Base-by-base conservation (phyloP, 495 filamentous ascomycete species). In the Penicillium canariense region DNA sequence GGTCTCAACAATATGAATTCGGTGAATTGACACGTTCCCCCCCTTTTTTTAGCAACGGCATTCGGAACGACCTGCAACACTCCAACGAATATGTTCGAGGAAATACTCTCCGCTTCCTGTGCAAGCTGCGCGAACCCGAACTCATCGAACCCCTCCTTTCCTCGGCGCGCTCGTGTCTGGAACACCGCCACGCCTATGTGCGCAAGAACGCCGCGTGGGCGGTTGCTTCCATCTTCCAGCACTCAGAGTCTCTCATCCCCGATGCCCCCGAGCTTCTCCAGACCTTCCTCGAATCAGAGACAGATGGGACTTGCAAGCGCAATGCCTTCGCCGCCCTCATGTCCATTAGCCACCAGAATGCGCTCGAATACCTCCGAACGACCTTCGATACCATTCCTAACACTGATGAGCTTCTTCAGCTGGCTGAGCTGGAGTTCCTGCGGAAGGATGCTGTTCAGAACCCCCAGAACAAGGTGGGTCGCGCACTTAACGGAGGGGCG, bases 1-100 rank as follows among this genome's bases (percentile, higher is more conserved):
- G 17, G n/a, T 17, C 14, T 9, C 11, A n/a, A 28, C 43, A 12
- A 5, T 28, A 3, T 46, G 14, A 11, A 15, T 17, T 11, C 42
- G 17, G 31, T 18, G 17, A 35, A 55, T 51, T 73, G 52, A 75
- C 65, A 49, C 26, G 54, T 34, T 9, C 44, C 35, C n/a, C 42
- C 53, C 5, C 34, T 35, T 30, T 26, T 15, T 44, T 36, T 63
- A 97, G 93, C 72, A 97, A 98, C 70, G 94, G 93, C 58, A 99
- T 99, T 63, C 85, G 92, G 65, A 96, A 97, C 68, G 95, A 99
- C 68, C 78, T 99, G 47, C 91, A 96, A 71, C 92, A 97, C 60
- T 84, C 95, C 44, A 99, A 99, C 77, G 95, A 99, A 78, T 99
- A 96, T 74, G 89, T 99, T 52, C 84, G 95, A 53, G 95, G 93